Percentiles rank a stretch among this genome's conserved stretches.
phyloP scores from a whole-genome alignment of 2,329 filamentous ascomycete species.

The Teratosphaeria viscida region DNA sequence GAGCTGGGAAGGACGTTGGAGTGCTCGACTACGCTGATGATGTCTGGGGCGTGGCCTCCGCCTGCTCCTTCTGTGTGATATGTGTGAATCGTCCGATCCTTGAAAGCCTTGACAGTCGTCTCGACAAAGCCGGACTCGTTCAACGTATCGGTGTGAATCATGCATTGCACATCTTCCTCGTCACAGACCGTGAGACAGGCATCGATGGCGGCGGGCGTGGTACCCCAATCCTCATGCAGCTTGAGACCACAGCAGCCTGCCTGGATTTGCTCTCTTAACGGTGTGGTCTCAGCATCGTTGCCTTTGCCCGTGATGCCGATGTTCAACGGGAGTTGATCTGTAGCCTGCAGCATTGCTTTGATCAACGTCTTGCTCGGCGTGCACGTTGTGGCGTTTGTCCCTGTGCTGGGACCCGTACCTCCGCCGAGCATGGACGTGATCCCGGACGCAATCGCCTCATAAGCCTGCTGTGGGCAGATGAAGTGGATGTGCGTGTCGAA shows the following conservation, averaged over 20 bases:
- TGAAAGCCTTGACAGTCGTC: slow-evolving; percentile 76
- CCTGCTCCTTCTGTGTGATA: slow-evolving; percentile 96
- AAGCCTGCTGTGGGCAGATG: slow-evolving; percentile 85
- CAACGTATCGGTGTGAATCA: slow-evolving; percentile 91
- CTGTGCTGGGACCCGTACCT: slow-evolving; percentile 85
- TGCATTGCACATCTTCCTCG: slow-evolving; percentile 80
- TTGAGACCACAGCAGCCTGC: slow-evolving; percentile 88
- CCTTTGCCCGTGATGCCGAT: slow-evolving; percentile 88
- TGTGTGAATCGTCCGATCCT: slow-evolving; percentile 80
- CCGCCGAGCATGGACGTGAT: slow-evolving; percentile 87
- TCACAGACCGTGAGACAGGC: slow-evolving; percentile 72
- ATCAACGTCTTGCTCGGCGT: slow-evolving; percentile 78
- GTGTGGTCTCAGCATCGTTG: slow-evolving; percentile 63
- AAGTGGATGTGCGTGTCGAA: slow-evolving; percentile 88
- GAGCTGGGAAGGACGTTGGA: slow-evolving; percentile 79
- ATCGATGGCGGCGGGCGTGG: slow-evolving; percentile 84
- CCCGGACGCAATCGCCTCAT: slow-evolving; percentile 73
- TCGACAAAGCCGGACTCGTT: slow-evolving; percentile 98
- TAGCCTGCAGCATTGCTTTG: slow-evolving; percentile 80
- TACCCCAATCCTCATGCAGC: slow-evolving; percentile 93
- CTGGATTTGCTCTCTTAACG: slow-evolving; percentile 66
- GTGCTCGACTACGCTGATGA: slow-evolving; percentile 86
- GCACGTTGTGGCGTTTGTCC: slow-evolving; percentile 85
- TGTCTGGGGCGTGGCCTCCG: slow-evolving; percentile 89
- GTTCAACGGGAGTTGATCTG: slow-evolving; percentile 73